These are phyloP conservation scores for Leucocoprinus sp. DNA, from an alignment of 768 basidiomycete species.

Conservation along the genomic window DNA sequence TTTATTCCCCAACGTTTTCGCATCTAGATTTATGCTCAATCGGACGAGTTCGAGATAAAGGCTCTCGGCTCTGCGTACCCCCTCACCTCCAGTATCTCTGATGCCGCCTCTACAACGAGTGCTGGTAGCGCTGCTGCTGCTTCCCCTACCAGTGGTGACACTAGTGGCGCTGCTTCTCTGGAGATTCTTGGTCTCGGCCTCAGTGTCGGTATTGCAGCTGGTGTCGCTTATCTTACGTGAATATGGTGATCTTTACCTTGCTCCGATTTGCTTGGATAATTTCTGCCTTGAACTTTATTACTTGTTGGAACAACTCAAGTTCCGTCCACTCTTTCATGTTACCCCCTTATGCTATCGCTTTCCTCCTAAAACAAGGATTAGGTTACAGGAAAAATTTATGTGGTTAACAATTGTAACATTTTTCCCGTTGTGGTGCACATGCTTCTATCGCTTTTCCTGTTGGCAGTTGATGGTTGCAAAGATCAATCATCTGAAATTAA, in stretches of 20 bases:
- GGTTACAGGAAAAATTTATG: too few relatives aligned
- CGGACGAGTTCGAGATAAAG: constrained; percentile 54
- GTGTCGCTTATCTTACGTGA: constrained; percentile 9
- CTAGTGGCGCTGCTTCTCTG: neutral
- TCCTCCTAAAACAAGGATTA: too few relatives aligned
- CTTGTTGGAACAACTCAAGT: neutral
- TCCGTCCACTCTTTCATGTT: constrained; percentile 5
- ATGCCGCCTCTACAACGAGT: constrained; percentile 17
- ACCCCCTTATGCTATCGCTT: neutral
- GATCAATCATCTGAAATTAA: too few relatives aligned
- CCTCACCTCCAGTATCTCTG: constrained; percentile 21
- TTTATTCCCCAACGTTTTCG: neutral
- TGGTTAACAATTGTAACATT: too few relatives aligned
- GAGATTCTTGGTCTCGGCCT: constrained; percentile 1
- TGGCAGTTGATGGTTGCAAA: too few relatives aligned
- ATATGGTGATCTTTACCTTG: neutral
- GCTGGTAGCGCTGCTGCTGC: constrained; percentile 18
- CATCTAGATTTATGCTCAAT: constrained; percentile 46
- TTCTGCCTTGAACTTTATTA: neutral
- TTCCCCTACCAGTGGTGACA: constrained; percentile 2
- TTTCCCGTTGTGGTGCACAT: too few relatives aligned
- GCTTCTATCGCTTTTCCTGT: too few relatives aligned
- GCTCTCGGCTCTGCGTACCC: constrained; percentile 48
- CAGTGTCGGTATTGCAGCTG: constrained; percentile 6
- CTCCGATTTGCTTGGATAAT: neutral